Conservation (phyloP, 2,329 filamentous ascomycete genomes). For the Sarocladium strictum region DNA sequence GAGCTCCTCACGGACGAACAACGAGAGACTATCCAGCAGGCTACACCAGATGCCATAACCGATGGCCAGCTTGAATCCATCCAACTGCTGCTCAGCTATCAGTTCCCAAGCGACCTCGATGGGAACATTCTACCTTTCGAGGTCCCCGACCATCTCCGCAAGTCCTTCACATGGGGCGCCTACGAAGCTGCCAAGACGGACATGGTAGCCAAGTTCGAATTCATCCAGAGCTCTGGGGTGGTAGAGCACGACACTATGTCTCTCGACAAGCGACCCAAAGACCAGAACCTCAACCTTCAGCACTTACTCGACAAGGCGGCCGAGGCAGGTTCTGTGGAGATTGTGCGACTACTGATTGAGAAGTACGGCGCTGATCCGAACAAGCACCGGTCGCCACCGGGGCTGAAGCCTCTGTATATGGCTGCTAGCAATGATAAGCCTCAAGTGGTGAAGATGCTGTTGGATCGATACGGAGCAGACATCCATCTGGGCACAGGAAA, state of each 20-base stretch:
- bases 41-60: background rate
- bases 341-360: constrained; percentile 6
- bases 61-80: constrained; percentile 9
- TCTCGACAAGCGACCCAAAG: constrained; percentile 4
- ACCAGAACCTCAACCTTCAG: constrained; percentile 11
- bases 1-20: constrained; percentile 10
- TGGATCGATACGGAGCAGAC: constrained; percentile 9
- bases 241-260: constrained; percentile 10
- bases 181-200: background rate
- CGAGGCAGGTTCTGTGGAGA: background rate
- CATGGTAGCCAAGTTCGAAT: constrained; percentile 11
- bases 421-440: constrained; percentile 6
- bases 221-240: constrained; percentile 11
- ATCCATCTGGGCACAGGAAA: constrained; percentile 10
- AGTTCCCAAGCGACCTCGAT: constrained; percentile 3
- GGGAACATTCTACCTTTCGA: constrained; percentile 10
- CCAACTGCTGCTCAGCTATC: constrained; percentile 7
- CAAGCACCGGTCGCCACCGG: constrained; percentile 8
- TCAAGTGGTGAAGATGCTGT: background rate
- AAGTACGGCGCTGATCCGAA: constrained; percentile 10
- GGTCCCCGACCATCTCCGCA: constrained; percentile 2
- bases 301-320: constrained; percentile 8
- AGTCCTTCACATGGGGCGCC: constrained; percentile 7
- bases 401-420: constrained; percentile 9
- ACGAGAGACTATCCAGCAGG: background rate